Evolutionary conservation across 2,329 filamentous ascomycete genomes (phyloP).

Genomic region (Fusarium equiseti): DNA sequence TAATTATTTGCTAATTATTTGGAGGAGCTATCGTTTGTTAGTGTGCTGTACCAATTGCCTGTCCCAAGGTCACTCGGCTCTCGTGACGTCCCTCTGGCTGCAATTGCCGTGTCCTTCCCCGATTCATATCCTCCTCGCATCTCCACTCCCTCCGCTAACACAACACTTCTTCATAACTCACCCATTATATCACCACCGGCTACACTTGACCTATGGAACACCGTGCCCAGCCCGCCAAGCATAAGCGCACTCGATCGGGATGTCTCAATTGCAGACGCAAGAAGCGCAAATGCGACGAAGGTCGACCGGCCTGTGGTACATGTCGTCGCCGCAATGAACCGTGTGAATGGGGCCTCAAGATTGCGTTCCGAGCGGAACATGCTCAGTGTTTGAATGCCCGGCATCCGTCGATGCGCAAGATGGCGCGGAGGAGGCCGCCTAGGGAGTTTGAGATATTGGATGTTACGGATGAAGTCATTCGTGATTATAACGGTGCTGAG

Average conservation of each 20-base stretch:
- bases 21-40: background rate
- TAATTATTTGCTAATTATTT: background rate
- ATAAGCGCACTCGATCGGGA: slow-evolving; percentile 52
- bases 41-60: background rate
- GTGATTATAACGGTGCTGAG: slow-evolving; percentile 51
- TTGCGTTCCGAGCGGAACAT: slow-evolving; percentile 54
- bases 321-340: slow-evolving; percentile 50
- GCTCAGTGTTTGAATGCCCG: slow-evolving; percentile 49
- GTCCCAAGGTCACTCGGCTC: background rate
- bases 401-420: slow-evolving; percentile 53
- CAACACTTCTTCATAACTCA: background rate
- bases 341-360: slow-evolving; percentile 55
- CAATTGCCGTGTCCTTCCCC: slow-evolving; percentile 13
- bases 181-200: slow-evolving; percentile 13
- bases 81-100: slow-evolving; percentile 3
- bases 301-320: slow-evolving; percentile 52
- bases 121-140: slow-evolving; percentile 7
- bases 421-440: slow-evolving; percentile 44
- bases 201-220: slow-evolving; percentile 42
- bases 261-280: slow-evolving; percentile 56
- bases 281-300: slow-evolving; percentile 56
- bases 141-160: slow-evolving; percentile 3
- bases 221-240: slow-evolving; percentile 40
- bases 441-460: slow-evolving; percentile 54
- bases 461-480: slow-evolving; percentile 53